Evolutionary conservation across 2,329 filamentous ascomycete species (phyloP).

Genomic region (Hirsutella thompsonii): DNA sequence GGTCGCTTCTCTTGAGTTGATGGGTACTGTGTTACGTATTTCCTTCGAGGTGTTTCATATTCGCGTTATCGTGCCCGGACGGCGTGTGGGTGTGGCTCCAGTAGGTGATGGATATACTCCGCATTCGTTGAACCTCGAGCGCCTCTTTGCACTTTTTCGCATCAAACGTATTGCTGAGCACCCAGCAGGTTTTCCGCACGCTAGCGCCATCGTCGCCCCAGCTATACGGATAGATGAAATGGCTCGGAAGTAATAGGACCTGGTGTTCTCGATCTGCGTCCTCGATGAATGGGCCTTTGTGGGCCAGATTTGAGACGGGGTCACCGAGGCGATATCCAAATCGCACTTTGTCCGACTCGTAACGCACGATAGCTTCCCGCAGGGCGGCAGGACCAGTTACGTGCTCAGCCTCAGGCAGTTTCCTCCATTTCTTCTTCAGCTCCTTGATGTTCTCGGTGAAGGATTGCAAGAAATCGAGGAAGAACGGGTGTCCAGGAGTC

Average conservation of each 20-base stretch:
- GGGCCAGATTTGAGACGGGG: conserved; percentile 1
- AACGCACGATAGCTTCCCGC: conserved; percentile 5
- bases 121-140: conserved; percentile 8
- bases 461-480: conserved; percentile 11
- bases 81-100: conserved; percentile 13
- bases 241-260: conserved; percentile 10
- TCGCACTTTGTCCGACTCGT: conserved; percentile 1
- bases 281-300: conserved; percentile 1
- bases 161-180: conserved; percentile 7
- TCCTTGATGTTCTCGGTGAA: neutral
- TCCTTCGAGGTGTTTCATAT: conserved; percentile 1
- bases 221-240: conserved; percentile 13
- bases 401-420: conserved; percentile 1
- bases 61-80: neutral
- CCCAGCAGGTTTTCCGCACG: conserved; percentile 9
- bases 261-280: conserved; percentile 3
- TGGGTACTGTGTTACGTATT: neutral
- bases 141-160: conserved; percentile 9
- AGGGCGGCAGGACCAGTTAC: conserved; percentile 8
- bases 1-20: neutral
- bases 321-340: conserved; percentile 1
- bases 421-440: neutral
- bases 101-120: conserved; percentile 13
- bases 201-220: conserved; percentile 9
- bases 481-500: conserved; percentile 20